These are phyloP conservation scores for Leptographium wingfieldii DNA, from an alignment of 2,329 filamentous ascomycete species.

Conservation along the genomic window DNA sequence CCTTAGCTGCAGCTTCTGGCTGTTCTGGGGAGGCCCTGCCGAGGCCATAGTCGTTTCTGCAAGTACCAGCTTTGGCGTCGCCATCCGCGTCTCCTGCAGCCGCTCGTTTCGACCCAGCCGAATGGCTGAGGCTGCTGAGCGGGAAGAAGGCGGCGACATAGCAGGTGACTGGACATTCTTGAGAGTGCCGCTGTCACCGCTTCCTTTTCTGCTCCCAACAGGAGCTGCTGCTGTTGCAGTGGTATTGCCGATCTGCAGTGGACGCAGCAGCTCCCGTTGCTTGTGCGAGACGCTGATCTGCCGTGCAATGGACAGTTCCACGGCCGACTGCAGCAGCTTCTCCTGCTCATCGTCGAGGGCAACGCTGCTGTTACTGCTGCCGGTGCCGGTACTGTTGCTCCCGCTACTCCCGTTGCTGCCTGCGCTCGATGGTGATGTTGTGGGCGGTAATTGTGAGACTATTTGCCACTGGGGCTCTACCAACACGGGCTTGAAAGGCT, in stretches of 20 bases:
- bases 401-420: conserved; percentile 6
- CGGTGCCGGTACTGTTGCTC: conserved; percentile 5
- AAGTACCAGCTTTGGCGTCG: conserved; percentile 33
- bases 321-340: conserved; percentile 33
- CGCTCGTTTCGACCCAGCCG: conserved; percentile 20
- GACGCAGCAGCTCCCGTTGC: conserved; percentile 46
- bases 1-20: neutral
- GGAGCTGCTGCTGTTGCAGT: neutral
- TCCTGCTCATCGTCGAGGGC: neutral
- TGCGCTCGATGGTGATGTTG: conserved; percentile 14
- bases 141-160: conserved; percentile 5
- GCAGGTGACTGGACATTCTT: neutral
- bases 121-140: conserved; percentile 6
- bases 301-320: conserved; percentile 54
- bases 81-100: conserved; percentile 26
- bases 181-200: neutral
- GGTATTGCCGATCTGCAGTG: conserved; percentile 28
- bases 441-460: conserved; percentile 27
- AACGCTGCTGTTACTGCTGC: neutral
- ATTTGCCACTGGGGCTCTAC: conserved; percentile 36
- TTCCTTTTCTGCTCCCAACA: conserved; percentile 2
- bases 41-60: conserved; percentile 12
- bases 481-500: conserved; percentile 23
- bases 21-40: neutral
- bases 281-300: conserved; percentile 54